These are phyloP conservation scores for Aspergillus hancockii DNA, from an alignment of 495 filamentous ascomycete genomes.

Conservation along the genomic window DNA sequence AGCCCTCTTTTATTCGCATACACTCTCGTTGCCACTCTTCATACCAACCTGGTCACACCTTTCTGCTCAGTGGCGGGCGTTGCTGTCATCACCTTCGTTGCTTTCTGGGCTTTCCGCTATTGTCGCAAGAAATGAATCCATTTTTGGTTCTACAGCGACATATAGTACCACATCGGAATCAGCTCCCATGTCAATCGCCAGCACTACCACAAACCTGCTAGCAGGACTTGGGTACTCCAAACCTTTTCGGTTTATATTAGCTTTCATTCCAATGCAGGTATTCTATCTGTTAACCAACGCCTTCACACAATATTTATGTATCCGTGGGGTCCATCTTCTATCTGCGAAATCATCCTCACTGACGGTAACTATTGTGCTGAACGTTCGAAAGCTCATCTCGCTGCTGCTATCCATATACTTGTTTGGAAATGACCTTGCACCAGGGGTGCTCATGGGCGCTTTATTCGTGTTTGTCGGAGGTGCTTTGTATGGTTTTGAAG, in stretches of 20 bases:
- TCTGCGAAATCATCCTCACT: slow-evolving; percentile 83
- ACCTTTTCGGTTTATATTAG: slow-evolving; percentile 24
- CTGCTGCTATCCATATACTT: slow-evolving; percentile 87
- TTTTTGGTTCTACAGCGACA: background rate
- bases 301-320: slow-evolving; percentile 89
- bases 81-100: slow-evolving; percentile 49
- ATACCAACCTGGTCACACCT: slow-evolving; percentile 48
- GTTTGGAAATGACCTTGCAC: slow-evolving; percentile 80
- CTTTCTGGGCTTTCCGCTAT: slow-evolving; percentile 23
- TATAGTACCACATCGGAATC: background rate
- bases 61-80: slow-evolving; percentile 46
- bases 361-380: slow-evolving; percentile 93
- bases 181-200: background rate
- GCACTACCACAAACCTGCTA: slow-evolving; percentile 2
- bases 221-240: slow-evolving; percentile 11
- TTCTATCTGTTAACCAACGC: slow-evolving; percentile 77
- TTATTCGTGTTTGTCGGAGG: slow-evolving; percentile 84
- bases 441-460: slow-evolving; percentile 77
- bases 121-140: background rate
- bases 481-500: slow-evolving; percentile 83
- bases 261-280: slow-evolving; percentile 67
- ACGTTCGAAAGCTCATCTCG: slow-evolving; percentile 92
- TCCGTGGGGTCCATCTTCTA: slow-evolving; percentile 90
- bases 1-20: slow-evolving; percentile 91
- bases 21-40: slow-evolving; percentile 73